phyloP scores from a whole-genome alignment of 352 stramenopile genomes.

The Pythium sp. region DNA sequence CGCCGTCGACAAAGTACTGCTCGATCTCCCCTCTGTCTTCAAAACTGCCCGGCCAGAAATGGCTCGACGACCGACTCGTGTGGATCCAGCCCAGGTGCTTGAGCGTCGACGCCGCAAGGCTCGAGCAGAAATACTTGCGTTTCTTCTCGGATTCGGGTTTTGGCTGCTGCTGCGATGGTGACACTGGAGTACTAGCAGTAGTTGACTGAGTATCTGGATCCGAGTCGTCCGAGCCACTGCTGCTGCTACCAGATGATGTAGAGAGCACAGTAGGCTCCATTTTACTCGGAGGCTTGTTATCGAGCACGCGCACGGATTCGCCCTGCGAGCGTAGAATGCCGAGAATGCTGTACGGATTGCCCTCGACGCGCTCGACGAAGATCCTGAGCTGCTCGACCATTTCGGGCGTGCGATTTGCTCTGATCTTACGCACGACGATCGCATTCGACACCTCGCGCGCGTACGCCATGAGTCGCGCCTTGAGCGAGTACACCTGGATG shows the following conservation, averaged over 20 bases:
- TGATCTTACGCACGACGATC: slow-evolving; percentile 71
- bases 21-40: slow-evolving; percentile 78
- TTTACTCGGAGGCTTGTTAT: background rate
- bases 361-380: slow-evolving; percentile 71
- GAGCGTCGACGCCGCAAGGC: slow-evolving; percentile 69
- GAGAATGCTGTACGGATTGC: slow-evolving; percentile 84
- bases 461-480: slow-evolving; percentile 75
- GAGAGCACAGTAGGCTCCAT: background rate
- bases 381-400: slow-evolving; percentile 36
- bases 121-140: slow-evolving; percentile 87
- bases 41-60: slow-evolving; percentile 85
- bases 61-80: slow-evolving; percentile 62
- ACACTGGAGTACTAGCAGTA: background rate
- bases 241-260: background rate
- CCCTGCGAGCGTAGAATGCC: slow-evolving; percentile 57
- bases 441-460: slow-evolving; percentile 73
- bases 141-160: slow-evolving; percentile 20
- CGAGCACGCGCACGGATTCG: slow-evolving; percentile 42
- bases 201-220: background rate
- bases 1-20: slow-evolving; percentile 36
- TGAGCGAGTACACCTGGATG: slow-evolving; percentile 80
- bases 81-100: slow-evolving; percentile 79
- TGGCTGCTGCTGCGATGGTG: background rate
- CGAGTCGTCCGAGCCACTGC: slow-evolving; percentile 9
- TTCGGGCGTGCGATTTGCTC: slow-evolving; percentile 37